Evolutionary conservation across 129 eudicot genomes (phyloP), one percentile per base, ranked within the genome.

Genomic region (Mikania micrantha): DNA sequence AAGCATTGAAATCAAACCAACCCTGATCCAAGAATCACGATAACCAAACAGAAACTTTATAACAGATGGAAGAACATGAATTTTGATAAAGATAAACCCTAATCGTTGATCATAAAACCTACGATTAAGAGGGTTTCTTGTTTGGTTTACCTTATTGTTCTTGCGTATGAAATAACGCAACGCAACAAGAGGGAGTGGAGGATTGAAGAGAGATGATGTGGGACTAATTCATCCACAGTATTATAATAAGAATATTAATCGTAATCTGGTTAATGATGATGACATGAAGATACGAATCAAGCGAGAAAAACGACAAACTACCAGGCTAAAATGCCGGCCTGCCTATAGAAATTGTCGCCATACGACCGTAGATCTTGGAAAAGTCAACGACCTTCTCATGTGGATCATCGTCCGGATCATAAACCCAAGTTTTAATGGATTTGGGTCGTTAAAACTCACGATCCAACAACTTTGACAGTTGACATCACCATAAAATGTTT

Each of bases 171-270:
- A 32, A 50, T 36, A 28, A 36, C 28, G 49, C 38, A 64, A 66
- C 35, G n/a, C n/a, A n/a, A n/a, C n/a, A 56, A 49, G 71, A 50
- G 24, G 52, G 65, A 31, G 67, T 41, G 59, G 68, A 59, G 67
- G 66, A 58, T 32, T 60, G 62, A 56, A 42, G 50, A 65, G 64
- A 73, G 50, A n/a, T 74, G 79, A 74, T 74, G 73, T 74, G 67
- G 72, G 45, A 65, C 58, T 74, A 65, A 74, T 65, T 35, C 78
- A 56, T 74, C 73, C 73, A 74, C 78, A 50, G 27, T 53, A 74
- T 65, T 41, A 64, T 65, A 40, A 57, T 54, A 0, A 39, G n/a
- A n/a, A n/a, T n/a, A n/a, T n/a, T n/a, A n/a, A n/a, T n/a, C n/a
- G n/a, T 53, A 13, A 49, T 35, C 3, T 3, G 17, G 38, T 7